These are phyloP conservation scores for Imleria badia DNA, from an alignment of 768 basidiomycete genomes.

Conservation along the genomic window DNA sequence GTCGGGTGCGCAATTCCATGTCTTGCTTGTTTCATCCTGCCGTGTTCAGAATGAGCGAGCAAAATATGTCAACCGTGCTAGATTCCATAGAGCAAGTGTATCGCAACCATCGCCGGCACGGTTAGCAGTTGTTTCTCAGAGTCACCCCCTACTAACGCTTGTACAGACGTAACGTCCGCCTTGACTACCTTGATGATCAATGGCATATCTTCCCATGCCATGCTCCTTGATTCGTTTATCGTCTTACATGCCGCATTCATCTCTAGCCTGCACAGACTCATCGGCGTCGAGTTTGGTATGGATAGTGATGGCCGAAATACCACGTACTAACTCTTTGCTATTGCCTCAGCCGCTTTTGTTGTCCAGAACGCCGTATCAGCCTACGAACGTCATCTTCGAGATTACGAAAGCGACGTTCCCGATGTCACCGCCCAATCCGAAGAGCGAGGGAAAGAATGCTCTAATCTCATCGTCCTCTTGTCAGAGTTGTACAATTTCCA, in stretches of 20 bases:
- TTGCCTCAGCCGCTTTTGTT: conserved; percentile 70
- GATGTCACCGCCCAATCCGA: conserved; percentile 28
- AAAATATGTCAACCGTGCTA: conserved; percentile 76
- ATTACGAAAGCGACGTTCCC: conserved; percentile 23
- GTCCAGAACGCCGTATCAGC: conserved; percentile 67
- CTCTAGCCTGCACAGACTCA: conserved; percentile 72
- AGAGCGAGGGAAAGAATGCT: conserved; percentile 76
- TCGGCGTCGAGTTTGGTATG: conserved; percentile 89
- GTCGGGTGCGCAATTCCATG: conserved; percentile 6
- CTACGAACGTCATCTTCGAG: conserved; percentile 60
- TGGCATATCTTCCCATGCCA: conserved; percentile 77
- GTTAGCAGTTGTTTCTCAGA: conserved; percentile 38
- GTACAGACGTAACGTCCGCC: conserved; percentile 75
- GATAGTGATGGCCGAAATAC: neutral
- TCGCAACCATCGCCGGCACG: conserved; percentile 73
- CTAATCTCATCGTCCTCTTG: conserved; percentile 83
- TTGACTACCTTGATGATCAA: conserved; percentile 75
- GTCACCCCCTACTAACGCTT: conserved; percentile 6
- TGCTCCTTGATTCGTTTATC: conserved; percentile 85
- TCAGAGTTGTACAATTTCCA: conserved; percentile 97
- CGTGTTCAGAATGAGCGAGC: conserved; percentile 77
- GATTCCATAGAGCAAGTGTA: conserved; percentile 76
- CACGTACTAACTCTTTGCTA: neutral
- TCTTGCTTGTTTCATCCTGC: neutral
- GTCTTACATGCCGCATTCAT: conserved; percentile 86